These are phyloP conservation scores for Rubroboletus pulcherrimus DNA, from an alignment of 768 basidiomycete species.

Conservation along the genomic window DNA sequence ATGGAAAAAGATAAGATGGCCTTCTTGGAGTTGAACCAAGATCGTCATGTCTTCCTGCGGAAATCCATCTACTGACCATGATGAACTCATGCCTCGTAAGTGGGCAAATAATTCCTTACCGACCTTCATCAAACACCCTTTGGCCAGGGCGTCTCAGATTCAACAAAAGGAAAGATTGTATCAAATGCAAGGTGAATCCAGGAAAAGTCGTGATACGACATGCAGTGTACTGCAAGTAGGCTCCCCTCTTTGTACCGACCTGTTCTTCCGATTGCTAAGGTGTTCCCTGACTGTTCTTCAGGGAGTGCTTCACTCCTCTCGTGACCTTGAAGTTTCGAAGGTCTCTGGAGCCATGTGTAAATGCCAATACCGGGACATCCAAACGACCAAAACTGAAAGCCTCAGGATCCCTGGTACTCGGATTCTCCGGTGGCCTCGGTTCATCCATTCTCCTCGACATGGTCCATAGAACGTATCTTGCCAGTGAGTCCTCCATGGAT, in stretches of 20 bases:
- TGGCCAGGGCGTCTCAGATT: slow-evolving; percentile 58
- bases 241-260: not conserved
- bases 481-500: slow-evolving; percentile 21
- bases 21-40: not conserved
- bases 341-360: slow-evolving; percentile 61
- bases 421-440: slow-evolving; percentile 75
- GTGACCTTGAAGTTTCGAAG: slow-evolving; percentile 62
- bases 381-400: slow-evolving; percentile 62
- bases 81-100: slow-evolving; percentile 69
- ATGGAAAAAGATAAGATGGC: not conserved
- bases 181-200: slow-evolving; percentile 64
- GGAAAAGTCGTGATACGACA: slow-evolving; percentile 76
- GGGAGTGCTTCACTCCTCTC: slow-evolving; percentile 65
- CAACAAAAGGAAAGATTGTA: slow-evolving; percentile 62
- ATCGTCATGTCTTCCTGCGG: slow-evolving; percentile 52
- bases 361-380: slow-evolving; percentile 49
- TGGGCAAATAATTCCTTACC: not conserved
- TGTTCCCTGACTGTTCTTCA: slow-evolving; percentile 18
- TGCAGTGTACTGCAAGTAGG: slow-evolving; percentile 82
- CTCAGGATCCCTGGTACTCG: slow-evolving; percentile 63
- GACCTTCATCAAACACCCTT: not conserved
- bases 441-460: slow-evolving; percentile 72
- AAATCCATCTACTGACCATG: slow-evolving; percentile 55
- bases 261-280: slow-evolving; percentile 8
- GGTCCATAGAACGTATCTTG: slow-evolving; percentile 56